These are phyloP conservation scores for Daldinia decipiens DNA, from an alignment of 495 filamentous ascomycete species.

Conservation along the genomic window DNA sequence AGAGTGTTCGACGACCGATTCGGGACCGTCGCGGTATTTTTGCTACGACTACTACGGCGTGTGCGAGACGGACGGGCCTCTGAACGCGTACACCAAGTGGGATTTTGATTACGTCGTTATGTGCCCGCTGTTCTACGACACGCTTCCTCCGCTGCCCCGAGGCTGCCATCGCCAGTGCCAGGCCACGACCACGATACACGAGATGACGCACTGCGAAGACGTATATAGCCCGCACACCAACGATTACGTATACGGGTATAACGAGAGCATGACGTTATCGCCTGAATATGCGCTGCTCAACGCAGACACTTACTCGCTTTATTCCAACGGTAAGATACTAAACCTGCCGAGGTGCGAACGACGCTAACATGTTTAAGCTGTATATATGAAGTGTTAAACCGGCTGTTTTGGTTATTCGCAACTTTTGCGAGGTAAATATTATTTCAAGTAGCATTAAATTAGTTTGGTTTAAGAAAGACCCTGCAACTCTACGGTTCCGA, in stretches of 20 bases:
- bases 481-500: no score
- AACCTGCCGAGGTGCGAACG: neutral
- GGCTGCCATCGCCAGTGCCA: conserved; percentile 66
- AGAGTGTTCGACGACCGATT: conserved; percentile 32
- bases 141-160: conserved; percentile 56
- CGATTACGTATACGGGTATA: conserved; percentile 65
- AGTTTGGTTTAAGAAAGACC: no score
- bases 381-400: conserved; percentile 35
- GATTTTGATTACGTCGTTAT: conserved; percentile 28
- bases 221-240: conserved; percentile 57
- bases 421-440: no score
- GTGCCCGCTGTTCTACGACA: conserved; percentile 39
- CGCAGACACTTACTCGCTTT: conserved; percentile 70
- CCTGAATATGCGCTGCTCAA: conserved; percentile 60
- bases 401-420: no score
- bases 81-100: conserved; percentile 36
- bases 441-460: no score
- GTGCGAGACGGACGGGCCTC: conserved; percentile 27
- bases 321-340: conserved; percentile 58
- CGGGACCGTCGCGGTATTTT: conserved; percentile 20
- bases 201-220: conserved; percentile 67
- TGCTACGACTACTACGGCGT: conserved; percentile 29
- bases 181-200: conserved; percentile 68
- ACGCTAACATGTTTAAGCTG: conserved; percentile 21
- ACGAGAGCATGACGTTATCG: conserved; percentile 55